Evolutionary conservation across 148 eudicot genomes (phyloP), one percentile per base, ranked within the genome.

Genomic region (Vaccinium myrtillus): DNA sequence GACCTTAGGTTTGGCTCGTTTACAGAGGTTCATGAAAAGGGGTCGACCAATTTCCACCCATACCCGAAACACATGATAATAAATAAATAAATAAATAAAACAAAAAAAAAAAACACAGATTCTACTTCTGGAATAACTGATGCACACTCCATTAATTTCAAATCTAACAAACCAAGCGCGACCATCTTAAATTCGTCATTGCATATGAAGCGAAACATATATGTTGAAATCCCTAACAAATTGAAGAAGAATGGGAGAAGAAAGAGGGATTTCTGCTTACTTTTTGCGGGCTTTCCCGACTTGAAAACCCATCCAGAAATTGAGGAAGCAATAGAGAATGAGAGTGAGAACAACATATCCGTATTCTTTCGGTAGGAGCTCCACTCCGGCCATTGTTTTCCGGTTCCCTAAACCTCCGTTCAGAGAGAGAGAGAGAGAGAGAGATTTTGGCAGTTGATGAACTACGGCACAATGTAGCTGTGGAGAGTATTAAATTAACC

Each of bases 221-320:
- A 21, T 61, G 69, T n/a, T n/a, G 46, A 43, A 43, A 43, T 14
- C 21, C 25, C 9, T 5, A 59, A 59, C 3, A 2, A 59, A 9
- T 43, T 43, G 46, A 43, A 43, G 46, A 55, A 12, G 36, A 25
- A 67, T 4, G 0, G 46, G 1, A 43, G 46, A 55, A 12, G 36
- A 25, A 67, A 13, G 0, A 67, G 0, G 73, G 73, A 25, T 25
- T 25, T 11, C 0, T 13, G n/a, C 50, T 56, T 91, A 95, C 99
- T 88, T 92, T 80, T 90, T 94, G 69, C 98, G 92, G 83, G 99
- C 98, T 87, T 86, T 84, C 87, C 98, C 98, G 76, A 95, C 99
- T 85, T 91, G 96, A 36, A 73, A 46, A 71, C 77, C 87, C 99
- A 97, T 97, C 95, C 96, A 97, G 77, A 94, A 61, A 63, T 97